Base-by-base conservation (phyloP, 768 basidiomycete species). In the Lactifluus echinatus region DNA sequence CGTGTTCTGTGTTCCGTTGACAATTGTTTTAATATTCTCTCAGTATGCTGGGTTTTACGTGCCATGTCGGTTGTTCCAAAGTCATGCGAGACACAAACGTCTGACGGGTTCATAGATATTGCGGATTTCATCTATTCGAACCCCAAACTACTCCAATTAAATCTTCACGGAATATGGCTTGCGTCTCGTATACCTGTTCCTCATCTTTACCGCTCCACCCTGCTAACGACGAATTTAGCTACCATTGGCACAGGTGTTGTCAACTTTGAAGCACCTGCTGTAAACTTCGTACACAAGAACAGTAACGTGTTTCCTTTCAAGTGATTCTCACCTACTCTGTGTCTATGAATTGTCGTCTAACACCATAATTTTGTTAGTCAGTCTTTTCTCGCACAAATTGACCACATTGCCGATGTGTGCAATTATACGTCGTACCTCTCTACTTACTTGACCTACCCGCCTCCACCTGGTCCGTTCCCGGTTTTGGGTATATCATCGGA, bases 71-170 rank as follows among this genome's bases (percentile, higher is more conserved):
- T 63, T 17, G 42, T 33, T 17, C 12, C 31, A 3, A 29, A 15
- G 15, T 19, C 50, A 28, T 40, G 19, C 33, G 5, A 24, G 6
- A 21, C 37, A n/a, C 23, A 4, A 15, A 43, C 12, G 29, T 40
- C 43, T 47, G 11, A 57, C 26, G 24, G 19, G 39, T 8, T 23
- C 17, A 36, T 15, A 63, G 60, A 61, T 19, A 51, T 55, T 23
- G 60, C 62, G n/a, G 59, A 63, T 29, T 63, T 55, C 42, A 57
- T 63, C 14, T 44, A 43, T 33, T 53, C 50, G 10, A 36, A 63
- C 33, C 53, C 62, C 19, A 15, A 8, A 17, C 15, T 45, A 11
- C 40, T 63, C n/a, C 34, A 53, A 15, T 12, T 61, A 23, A 49
- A 48, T 4, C 23, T 63, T 24, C 33, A 58, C 14, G 62, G 60